These are phyloP conservation scores for Populus trichocarpa DNA, from an alignment of 441 rosid genomes.

Conservation along the genomic window DNA sequence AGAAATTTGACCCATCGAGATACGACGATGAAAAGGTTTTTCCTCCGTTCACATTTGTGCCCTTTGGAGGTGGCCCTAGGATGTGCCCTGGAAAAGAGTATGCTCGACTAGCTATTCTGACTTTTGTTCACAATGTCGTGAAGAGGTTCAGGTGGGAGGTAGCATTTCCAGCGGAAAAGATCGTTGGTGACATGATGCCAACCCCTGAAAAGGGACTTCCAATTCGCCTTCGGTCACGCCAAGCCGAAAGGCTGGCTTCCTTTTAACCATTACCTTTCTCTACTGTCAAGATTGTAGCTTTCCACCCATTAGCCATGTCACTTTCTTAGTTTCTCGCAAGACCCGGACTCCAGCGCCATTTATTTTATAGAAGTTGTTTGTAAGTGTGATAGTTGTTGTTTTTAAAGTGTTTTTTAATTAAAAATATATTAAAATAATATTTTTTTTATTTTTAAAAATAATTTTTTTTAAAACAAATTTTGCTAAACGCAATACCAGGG, in stretches of 20 bases:
- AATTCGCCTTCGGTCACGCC: slow-evolving; percentile 13
- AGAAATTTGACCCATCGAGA: slow-evolving; percentile 30
- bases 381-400: too few species aligned
- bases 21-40: slow-evolving; percentile 14
- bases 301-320: too few species aligned
- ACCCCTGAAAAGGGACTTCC: slow-evolving; percentile 30
- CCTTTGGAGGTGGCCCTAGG: slow-evolving; percentile 35
- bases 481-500: too few species aligned
- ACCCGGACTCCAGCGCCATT: too few species aligned
- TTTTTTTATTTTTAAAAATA: too few species aligned
- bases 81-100: slow-evolving; percentile 36
- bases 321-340: too few species aligned
- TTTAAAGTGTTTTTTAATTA: too few species aligned
- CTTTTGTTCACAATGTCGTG: slow-evolving; percentile 29
- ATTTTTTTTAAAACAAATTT: too few species aligned
- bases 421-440: too few species aligned
- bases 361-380: too few species aligned
- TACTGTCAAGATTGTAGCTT: too few species aligned
- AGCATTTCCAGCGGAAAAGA: slow-evolving; percentile 11
- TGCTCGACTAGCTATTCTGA: slow-evolving; percentile 25
- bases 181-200: slow-evolving; percentile 22
- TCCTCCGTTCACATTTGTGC: slow-evolving; percentile 25
- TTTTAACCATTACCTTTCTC: too few species aligned
- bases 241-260: not conserved
- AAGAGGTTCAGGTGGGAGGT: slow-evolving; percentile 30